phyloP scores from a whole-genome alignment of 1,139 yeast species.

The Hansenula lynferdii region DNA sequence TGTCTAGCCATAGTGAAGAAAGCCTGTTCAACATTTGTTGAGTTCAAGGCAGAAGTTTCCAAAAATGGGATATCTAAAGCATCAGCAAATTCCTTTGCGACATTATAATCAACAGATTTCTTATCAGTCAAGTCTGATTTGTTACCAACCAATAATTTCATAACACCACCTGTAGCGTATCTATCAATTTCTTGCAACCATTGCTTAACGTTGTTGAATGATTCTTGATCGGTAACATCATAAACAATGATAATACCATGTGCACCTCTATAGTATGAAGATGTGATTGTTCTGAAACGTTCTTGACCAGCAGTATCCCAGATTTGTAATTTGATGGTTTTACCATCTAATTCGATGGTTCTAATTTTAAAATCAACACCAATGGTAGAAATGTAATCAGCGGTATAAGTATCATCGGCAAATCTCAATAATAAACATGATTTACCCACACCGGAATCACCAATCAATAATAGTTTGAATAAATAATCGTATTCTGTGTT shows the following conservation, averaged over 20 bases:
- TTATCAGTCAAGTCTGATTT: constrained; percentile 93
- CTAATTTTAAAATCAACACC: constrained; percentile 98
- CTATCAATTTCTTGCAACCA: constrained; percentile 99
- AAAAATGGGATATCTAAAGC: constrained; percentile 92
- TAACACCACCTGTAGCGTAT: constrained; percentile 96
- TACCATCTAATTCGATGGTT: constrained; percentile 94
- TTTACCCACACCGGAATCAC: constrained; percentile 98
- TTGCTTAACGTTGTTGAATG: constrained; percentile 95
- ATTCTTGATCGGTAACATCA: constrained; percentile 97
- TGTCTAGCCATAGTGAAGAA: constrained; percentile 98
- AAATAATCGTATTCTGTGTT: constrained; percentile 94
- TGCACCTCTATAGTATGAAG: constrained; percentile 97
- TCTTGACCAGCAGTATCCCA: constrained; percentile 99
- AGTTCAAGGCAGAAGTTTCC: constrained; percentile 94
- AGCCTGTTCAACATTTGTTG: constrained; percentile 97
- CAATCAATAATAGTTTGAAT: constrained; percentile 89
- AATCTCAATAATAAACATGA: constrained; percentile 92
- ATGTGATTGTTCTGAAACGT: constrained; percentile 94
- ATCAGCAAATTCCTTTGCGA: constrained; percentile 97
- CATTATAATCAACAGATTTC: constrained; percentile 93
- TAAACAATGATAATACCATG: constrained; percentile 97
- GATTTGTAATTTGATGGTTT: constrained; percentile 93
- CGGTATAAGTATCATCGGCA: constrained; percentile 97
- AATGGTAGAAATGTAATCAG: constrained; percentile 94
- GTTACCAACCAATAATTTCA: constrained; percentile 94